Base-by-base conservation (phyloP, 352 stramenopile species). In the Phytophthora vignae region DNA sequence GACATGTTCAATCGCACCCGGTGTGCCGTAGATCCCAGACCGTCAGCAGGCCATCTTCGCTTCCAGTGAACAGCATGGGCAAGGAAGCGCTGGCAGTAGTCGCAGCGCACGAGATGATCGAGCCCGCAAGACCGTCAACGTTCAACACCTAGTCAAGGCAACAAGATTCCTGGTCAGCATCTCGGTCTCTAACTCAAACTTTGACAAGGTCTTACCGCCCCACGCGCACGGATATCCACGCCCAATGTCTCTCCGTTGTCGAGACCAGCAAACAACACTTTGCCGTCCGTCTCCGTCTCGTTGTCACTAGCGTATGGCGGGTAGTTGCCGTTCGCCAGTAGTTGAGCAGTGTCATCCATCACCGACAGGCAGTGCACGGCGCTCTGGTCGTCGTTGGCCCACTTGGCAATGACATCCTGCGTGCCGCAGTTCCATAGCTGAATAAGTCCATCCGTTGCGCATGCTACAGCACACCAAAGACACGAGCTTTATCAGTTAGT, bases 341-440 rank as follows among this genome's bases (percentile, higher is more conserved):
- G 31, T 22, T 66, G 58, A 14, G 48, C 31, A 40, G 60, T 73
- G 53, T 91, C 74, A 40, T 83, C 73, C 33, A 91, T 58, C 1
- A 91, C 44, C 15, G 83, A 71, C 15, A 91, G 53, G 53, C 78
- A 91, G 31, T 87, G 84, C 7, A 88, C 82, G 3, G 74, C 61
- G 55, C 82, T 92, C 19, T 78, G 73, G 12, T 81, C 76, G 57
- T 88, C 85, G 46, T 84, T 91, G 27, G 73, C 76, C 87, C 87
- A 94, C 42, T 83, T 82, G 2, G 84, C 82, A 52, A 93, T 67
- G 38, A 83, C 71, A 4, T 87, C 57, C 44, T 92, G 83, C 1
- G 73, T 87, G 7, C 78, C 85, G 31, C 77, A 88, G 54, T 77
- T 87, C 87, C 87, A 94, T 17, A 93, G 21, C 40, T 91, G 85